phyloP scores from a whole-genome alignment of 2,329 filamentous ascomycete species.

The Celoporthe dispersa region DNA sequence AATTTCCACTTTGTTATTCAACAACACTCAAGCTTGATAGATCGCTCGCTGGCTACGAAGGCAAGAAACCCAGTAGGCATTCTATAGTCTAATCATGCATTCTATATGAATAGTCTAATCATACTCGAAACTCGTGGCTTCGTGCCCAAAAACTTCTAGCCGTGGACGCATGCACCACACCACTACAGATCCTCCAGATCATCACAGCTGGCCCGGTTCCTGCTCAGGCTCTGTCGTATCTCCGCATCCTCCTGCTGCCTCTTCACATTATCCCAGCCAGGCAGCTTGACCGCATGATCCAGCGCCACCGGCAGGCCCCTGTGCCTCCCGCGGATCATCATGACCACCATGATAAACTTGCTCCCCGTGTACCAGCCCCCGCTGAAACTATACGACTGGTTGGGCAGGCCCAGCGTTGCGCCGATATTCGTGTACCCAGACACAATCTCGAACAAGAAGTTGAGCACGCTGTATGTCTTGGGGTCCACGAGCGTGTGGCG shows the following conservation, averaged over 20 bases:
- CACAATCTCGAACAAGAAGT: slow-evolving; percentile 62
- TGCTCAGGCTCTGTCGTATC: slow-evolving; percentile 24
- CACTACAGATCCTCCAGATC: background rate
- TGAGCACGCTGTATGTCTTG: slow-evolving; percentile 60
- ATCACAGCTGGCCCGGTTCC: slow-evolving; percentile 10
- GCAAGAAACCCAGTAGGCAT: background rate
- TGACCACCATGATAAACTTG: slow-evolving; percentile 27
- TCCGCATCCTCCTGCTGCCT: slow-evolving; percentile 27
- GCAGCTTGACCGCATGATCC: slow-evolving; percentile 54
- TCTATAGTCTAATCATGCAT: background rate
- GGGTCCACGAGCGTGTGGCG: slow-evolving; percentile 57
- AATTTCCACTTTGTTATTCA: too few species aligned
- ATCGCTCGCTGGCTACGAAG: background rate
- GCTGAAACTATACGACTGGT: slow-evolving; percentile 23
- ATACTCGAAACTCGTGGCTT: background rate
- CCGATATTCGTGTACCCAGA: slow-evolving; percentile 29
- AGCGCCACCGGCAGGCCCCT: slow-evolving; percentile 59
- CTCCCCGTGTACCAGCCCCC: slow-evolving; percentile 28
- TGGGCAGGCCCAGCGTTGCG: slow-evolving; percentile 17
- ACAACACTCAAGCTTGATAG: background rate
- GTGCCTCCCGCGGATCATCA: slow-evolving; percentile 55
- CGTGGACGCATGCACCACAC: background rate
- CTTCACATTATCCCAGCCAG: slow-evolving; percentile 41
- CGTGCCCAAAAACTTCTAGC: background rate
- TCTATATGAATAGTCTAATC: background rate